Evolutionary conservation across 2,329 filamentous ascomycete species (phyloP).

Genomic region (Cryphonectria nitschkei): DNA sequence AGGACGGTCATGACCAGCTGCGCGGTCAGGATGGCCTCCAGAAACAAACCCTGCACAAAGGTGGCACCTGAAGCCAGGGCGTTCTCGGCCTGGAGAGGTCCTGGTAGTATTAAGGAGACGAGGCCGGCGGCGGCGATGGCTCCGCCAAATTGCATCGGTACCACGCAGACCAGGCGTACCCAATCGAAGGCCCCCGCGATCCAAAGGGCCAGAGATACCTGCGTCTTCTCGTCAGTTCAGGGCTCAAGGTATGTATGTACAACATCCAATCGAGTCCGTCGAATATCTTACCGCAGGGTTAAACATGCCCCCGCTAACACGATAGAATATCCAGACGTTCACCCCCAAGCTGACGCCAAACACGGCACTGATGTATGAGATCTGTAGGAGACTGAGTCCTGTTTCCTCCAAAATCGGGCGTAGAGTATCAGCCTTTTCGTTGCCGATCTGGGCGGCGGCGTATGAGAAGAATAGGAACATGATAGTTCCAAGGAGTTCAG

Average conservation of each 20-base stretch:
- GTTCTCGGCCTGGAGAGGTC: conserved; percentile 51
- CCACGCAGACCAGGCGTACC: conserved; percentile 54
- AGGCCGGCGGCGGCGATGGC: conserved; percentile 63
- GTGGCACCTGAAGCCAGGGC: conserved; percentile 48
- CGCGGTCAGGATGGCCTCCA: conserved; percentile 59
- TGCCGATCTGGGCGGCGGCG: conserved; percentile 36
- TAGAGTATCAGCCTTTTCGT: conserved; percentile 29
- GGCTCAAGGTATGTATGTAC: neutral
- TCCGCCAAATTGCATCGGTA: conserved; percentile 61
- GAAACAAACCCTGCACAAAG: conserved; percentile 55
- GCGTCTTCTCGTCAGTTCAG: neutral
- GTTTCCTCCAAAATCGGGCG: conserved; percentile 10
- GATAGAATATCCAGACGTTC: conserved; percentile 61
- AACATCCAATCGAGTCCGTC: neutral
- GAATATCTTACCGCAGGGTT: conserved; percentile 45
- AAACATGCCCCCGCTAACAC: conserved; percentile 56
- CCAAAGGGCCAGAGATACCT: conserved; percentile 59
- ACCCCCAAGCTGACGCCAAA: conserved; percentile 57
- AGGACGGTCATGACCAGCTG: conserved; percentile 58
- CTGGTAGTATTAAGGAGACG: conserved; percentile 60
- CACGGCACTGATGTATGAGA: conserved; percentile 49
- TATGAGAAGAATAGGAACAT: conserved; percentile 51
- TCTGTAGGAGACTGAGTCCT: conserved; percentile 31
- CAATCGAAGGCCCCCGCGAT: conserved; percentile 60
- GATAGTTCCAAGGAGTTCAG: conserved; percentile 57